phyloP scores from a whole-genome alignment of 108 stramenopile genomes.

The Cafeteria roenbergensis region DNA sequence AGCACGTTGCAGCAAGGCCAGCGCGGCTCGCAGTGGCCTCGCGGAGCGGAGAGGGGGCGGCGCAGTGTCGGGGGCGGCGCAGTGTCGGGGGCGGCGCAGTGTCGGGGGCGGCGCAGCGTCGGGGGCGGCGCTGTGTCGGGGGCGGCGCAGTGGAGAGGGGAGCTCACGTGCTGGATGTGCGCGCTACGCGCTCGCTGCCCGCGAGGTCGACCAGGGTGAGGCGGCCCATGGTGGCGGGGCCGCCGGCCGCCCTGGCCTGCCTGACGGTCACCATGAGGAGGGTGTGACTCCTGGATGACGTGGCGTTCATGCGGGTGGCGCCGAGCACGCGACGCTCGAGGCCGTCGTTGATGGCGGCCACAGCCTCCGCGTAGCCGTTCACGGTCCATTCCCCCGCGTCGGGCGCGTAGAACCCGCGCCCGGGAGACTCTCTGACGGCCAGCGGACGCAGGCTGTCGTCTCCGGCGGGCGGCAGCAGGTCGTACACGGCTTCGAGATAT shows the following conservation, averaged over 20 bases:
- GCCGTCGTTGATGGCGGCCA: slow-evolving; percentile 14
- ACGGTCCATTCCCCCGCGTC: slow-evolving; percentile 9
- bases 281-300: slow-evolving; percentile 25
- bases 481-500: slow-evolving; percentile 22
- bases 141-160: neutral
- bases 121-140: too few species aligned
- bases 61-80: too few species aligned
- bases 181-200: slow-evolving; percentile 19
- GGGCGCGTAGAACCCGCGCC: slow-evolving; percentile 5
- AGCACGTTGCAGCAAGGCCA: too few species aligned
- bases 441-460: neutral
- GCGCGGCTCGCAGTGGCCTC: too few species aligned
- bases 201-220: slow-evolving; percentile 24
- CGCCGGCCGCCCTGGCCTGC: neutral
- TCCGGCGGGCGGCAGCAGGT: slow-evolving; percentile 9
- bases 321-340: slow-evolving; percentile 19
- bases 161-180: slow-evolving; percentile 1
- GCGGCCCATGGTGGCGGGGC: slow-evolving; percentile 1
- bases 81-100: too few species aligned
- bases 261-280: slow-evolving; percentile 20
- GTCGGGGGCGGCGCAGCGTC: too few species aligned
- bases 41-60: too few species aligned
- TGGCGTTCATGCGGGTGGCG: slow-evolving; percentile 29
- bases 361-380: slow-evolving; percentile 4
- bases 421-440: slow-evolving; percentile 5